Base-by-base conservation (phyloP, 352 stramenopile genomes). In the Phytophthora cryptogea region DNA sequence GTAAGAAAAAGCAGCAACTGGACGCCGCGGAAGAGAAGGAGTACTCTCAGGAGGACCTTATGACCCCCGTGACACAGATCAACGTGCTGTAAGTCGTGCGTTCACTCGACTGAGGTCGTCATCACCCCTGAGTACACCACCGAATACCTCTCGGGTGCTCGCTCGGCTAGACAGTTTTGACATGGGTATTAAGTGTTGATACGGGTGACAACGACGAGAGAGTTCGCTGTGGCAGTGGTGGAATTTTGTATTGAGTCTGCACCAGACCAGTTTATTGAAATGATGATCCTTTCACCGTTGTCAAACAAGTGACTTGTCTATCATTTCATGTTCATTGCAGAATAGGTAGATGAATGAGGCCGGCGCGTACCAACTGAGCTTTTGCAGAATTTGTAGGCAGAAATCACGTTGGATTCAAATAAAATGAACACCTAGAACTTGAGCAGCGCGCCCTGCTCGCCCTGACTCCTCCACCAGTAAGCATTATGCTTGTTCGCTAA, bases 1-100 rank as follows among this genome's bases (percentile, higher is more conserved):
- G 72, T 48, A 80, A 76, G 68, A 88, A 84, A 69, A 85, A 89
- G 72, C 35, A 77, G 37, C 33, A 72, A 53, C 55, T 88, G 32
- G 77, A 88, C 16, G 67, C 56, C 28, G 37, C 36, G 17, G 70
- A 76, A 27, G 42, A 23, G 20, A 78, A 78, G 48, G 61, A 70
- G n/a, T 65, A 66, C 52, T 53, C 33, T 11, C 54, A 67, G 41
- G 45, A 72, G 9, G 66, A 68, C 27, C 47, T 80, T 35, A 66
- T 81, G 55, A 83, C 74, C 10, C 74, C 74, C 10, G 43, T 78
- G 45, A 72, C 76, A 17, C 58, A 74, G 48, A 83, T 83, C 65
- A 75, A 74, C 8, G 60, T 75, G 65, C 54, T 77, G 39, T 76
- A 75, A 65, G 41, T 17, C 39, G 36, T 61, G 16, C 36, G 30